A percentile compares a stretch with the other conserved stretches of the same genome.
These are phyloP conservation scores for Beauveria bassiana DNA, from an alignment of 2,329 filamentous ascomycete species.

Conservation along the genomic window DNA sequence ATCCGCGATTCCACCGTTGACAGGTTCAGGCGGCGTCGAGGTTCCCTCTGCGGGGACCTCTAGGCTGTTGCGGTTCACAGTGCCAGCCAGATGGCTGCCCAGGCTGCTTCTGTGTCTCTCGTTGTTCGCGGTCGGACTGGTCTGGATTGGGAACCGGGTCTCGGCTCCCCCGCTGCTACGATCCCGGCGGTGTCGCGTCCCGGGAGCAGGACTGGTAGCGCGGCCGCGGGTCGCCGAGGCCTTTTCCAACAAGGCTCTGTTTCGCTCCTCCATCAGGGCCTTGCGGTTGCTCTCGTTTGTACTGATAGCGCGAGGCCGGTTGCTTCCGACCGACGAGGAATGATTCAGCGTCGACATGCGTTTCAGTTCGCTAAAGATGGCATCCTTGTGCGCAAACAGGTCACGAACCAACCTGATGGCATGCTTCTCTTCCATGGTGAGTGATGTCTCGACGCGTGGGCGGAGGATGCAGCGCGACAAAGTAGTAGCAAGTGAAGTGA, in stretches of 20 bases:
- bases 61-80: slow-evolving; percentile 59
- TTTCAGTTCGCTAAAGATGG: slow-evolving; percentile 94
- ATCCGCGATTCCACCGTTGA: slow-evolving; percentile 34
- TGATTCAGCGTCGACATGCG: slow-evolving; percentile 68
- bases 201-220: slow-evolving; percentile 63
- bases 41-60: slow-evolving; percentile 66
- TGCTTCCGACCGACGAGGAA: slow-evolving; percentile 47
- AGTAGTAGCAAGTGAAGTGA: slow-evolving; percentile 62
- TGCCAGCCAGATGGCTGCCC: slow-evolving; percentile 40
- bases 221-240: slow-evolving; percentile 58
- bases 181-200: slow-evolving; percentile 64
- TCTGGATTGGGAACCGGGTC: slow-evolving; percentile 78
- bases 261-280: slow-evolving; percentile 88
- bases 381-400: slow-evolving; percentile 86
- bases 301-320: slow-evolving; percentile 76
- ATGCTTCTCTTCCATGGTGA: slow-evolving; percentile 94
- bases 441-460: slow-evolving; percentile 75
- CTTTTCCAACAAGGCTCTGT: slow-evolving; percentile 69
- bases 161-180: slow-evolving; percentile 65
- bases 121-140: slow-evolving; percentile 49
- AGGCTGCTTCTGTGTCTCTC: slow-evolving; percentile 45
- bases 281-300: slow-evolving; percentile 94
- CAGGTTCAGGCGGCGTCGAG: slow-evolving; percentile 29
- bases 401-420: slow-evolving; percentile 85
- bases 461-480: slow-evolving; percentile 83